Evolutionary conservation across 2,329 filamentous ascomycete genomes (phyloP), one percentile per base, ranked within the genome.

Genomic region (Cryphonectria radicalis): DNA sequence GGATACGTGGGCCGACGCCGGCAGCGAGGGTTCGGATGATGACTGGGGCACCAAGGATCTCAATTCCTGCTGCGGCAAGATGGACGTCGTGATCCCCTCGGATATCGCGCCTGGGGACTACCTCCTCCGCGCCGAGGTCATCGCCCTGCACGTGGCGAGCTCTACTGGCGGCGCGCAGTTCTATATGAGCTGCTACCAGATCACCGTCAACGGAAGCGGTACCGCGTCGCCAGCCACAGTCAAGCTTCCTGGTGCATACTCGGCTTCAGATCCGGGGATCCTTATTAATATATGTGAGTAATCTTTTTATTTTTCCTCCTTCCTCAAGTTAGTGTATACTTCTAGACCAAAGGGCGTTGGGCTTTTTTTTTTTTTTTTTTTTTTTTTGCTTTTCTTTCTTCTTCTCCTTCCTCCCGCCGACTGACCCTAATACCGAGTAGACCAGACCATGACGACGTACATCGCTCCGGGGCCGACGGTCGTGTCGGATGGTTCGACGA

Each of bases 51-150:
- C 80, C 57, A 79, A 82, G 73, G 81, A 83, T 70, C 76, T 84
- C 37, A 83, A 82, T 76, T 73, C 71, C 25, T 82, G 81, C 77
- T 84, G 82, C 75, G 82, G 81, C 55, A 76, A 76, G 63, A 81
- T 83, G 79, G 74, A 81, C 72, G 79, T 83, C 65, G 75, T 76
- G 60, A 79, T 82, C 64, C 80, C 80, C 40, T 69, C 74, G 13
- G 76, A 78, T 67, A 69, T 82, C 10, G 74, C 78, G 0, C 62
- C 78, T 1, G 81, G 81, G 67, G 81, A 82, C 74, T 82, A 87
- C 73, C 81, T 87, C 28, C 78, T 87, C 28, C 80, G 85, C 50
- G 84, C 84, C 28, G 85, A 87, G 76, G 82, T 80, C 13, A 82
- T 87, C 63, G 85, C 84, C 4, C 78, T 87, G 25, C 85, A 87